Evolutionary conservation across 441 rosid species (phyloP).

Genomic region (Erodium moschatum): DNA sequence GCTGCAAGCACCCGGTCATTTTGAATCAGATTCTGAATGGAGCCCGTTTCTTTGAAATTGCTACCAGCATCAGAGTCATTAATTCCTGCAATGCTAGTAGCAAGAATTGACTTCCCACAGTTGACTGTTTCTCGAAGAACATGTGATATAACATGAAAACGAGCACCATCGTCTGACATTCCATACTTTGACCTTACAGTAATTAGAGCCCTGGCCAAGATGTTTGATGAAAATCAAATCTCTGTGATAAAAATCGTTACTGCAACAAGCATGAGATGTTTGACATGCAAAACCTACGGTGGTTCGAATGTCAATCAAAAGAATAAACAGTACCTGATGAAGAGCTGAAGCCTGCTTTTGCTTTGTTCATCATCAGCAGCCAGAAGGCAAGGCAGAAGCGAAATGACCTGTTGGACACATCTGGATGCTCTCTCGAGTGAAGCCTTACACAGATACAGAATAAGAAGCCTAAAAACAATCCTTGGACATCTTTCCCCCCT

Average conservation of each 20-base stretch:
- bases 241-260: slow-evolving; percentile 7
- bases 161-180: slow-evolving; percentile 80
- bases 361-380: slow-evolving; percentile 86
- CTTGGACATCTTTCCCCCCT: slow-evolving; percentile 95
- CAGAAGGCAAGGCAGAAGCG: slow-evolving; percentile 74
- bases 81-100: slow-evolving; percentile 59
- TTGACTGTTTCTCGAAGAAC: slow-evolving; percentile 84
- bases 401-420: slow-evolving; percentile 79
- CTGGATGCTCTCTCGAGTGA: slow-evolving; percentile 89
- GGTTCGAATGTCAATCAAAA: slow-evolving; percentile 1
- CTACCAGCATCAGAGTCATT: slow-evolving; percentile 65
- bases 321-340: slow-evolving; percentile 52
- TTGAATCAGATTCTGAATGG: slow-evolving; percentile 75
- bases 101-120: slow-evolving; percentile 84
- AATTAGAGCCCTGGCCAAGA: slow-evolving; percentile 67
- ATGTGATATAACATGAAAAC: slow-evolving; percentile 88
- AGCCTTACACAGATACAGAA: slow-evolving; percentile 74
- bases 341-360: slow-evolving; percentile 86
- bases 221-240: slow-evolving; percentile 21
- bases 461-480: slow-evolving; percentile 76
- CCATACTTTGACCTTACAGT: slow-evolving; percentile 74
- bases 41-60: slow-evolving; percentile 57
- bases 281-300: background rate
- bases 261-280: background rate
- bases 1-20: slow-evolving; percentile 85